phyloP scores from a whole-genome alignment of 768 basidiomycete species.

The Boletellus ananas region DNA sequence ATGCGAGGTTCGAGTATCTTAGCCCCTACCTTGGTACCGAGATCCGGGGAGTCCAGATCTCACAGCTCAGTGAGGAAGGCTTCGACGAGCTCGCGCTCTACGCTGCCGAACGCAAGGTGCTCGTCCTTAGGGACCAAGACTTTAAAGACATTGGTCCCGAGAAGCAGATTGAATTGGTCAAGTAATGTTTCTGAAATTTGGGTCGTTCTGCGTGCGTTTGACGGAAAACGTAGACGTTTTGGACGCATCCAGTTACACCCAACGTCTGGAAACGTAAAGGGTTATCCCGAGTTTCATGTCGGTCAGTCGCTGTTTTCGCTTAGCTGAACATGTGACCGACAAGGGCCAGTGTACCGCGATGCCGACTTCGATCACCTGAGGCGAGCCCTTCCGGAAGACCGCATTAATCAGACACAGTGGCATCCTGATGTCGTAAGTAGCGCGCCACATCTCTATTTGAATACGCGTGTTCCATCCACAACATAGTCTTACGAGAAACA shows the following conservation, averaged over 20 bases:
- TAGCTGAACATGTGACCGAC: not conserved
- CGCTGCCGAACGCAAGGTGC: constrained; percentile 50
- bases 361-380: constrained; percentile 39
- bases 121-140: constrained; percentile 58
- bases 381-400: constrained; percentile 40
- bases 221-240: constrained; percentile 32
- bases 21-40: constrained; percentile 53
- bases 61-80: constrained; percentile 47
- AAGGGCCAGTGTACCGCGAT: constrained; percentile 46
- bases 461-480: not conserved
- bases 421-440: constrained; percentile 51
- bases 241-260: constrained; percentile 46
- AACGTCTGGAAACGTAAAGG: constrained; percentile 50
- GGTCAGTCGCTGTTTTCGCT: constrained; percentile 30
- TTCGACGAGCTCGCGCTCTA: constrained; percentile 52
- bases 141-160: constrained; percentile 56
- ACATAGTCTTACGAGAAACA: constrained; percentile 51
- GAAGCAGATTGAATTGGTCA: constrained; percentile 49
- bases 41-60: constrained; percentile 49
- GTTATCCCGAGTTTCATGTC: constrained; percentile 57
- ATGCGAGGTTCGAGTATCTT: constrained; percentile 37
- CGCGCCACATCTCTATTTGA: not conserved
- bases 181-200: constrained; percentile 18
- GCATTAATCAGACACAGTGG: constrained; percentile 44
- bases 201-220: not conserved